Evolutionary conservation across 2,329 filamentous ascomycete genomes (phyloP), one percentile per base, ranked within the genome.

Genomic region (Aureobasidium sp.): DNA sequence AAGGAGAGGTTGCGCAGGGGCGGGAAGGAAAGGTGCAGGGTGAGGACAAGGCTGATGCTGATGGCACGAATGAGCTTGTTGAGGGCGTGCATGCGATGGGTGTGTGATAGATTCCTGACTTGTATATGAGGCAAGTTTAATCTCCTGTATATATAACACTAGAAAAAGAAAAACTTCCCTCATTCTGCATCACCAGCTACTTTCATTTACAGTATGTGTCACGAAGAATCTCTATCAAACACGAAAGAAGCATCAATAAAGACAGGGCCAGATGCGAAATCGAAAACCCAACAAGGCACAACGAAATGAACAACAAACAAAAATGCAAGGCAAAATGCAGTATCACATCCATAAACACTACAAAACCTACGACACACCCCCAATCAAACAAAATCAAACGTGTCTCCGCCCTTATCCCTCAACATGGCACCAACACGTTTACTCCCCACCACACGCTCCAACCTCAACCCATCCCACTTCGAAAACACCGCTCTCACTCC

Each of bases 401-500:
- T 94, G 82, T 97, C 93, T 3, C 84, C 84, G 4, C 87, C 87
- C 70, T 84, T 86, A 68, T 95, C 91, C 65, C 82, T 83, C 62
- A 97, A 79, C 91, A 99, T 94, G 73, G 86, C 89, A 17, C 85
- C 86, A 7, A 94, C 86, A 65, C 94, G 84, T 76, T 88, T 84
- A 2, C 83, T 89, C 1, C 94, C 94, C 1, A 92, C 92, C 42
- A 97, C 79, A 62, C 94, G 83, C 79, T 99, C 94, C 69, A 97
- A 76, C 78, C 89, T 92, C 77, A 97, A 78, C 14, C 87, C 84
- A 77, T 99, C 94, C 81, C 91, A 97, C 74, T 86, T 91, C 9
- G 89, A 93, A 72, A 97, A 97, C 66, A 94, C 73, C 2, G 77
- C 78, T 27, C 80, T 76, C 3, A 84, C 79, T 25, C 75, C 77